Conservation (phyloP, 179 eudicot species). For the Patellifolia procumbens region DNA sequence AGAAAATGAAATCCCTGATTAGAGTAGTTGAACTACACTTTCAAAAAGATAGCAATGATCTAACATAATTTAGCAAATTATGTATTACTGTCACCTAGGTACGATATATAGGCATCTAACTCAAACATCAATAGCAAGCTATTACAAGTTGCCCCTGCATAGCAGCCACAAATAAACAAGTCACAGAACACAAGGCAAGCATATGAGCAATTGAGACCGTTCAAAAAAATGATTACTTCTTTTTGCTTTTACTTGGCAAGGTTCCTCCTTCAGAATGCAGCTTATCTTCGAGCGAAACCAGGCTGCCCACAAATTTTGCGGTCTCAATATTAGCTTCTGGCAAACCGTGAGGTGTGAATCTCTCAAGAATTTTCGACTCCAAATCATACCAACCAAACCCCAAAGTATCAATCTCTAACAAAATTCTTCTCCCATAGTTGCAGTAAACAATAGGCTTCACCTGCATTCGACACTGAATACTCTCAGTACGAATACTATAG, state of each 20-base stretch:
- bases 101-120: neutral
- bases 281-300: constrained; percentile 14
- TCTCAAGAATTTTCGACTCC: neutral
- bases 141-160: neutral
- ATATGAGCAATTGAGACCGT: too few relatives aligned
- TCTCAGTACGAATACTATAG: neutral
- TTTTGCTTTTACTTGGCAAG: neutral
- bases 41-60: neutral
- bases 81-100: neutral
- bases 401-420: neutral
- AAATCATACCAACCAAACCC: constrained; percentile 19
- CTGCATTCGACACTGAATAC: neutral
- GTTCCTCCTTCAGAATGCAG: neutral
- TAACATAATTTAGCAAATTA: neutral
- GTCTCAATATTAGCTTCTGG: neutral
- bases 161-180: neutral
- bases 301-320: constrained; percentile 1
- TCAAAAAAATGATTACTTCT: neutral
- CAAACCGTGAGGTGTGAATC: constrained; percentile 4
- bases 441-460: constrained; percentile 12
- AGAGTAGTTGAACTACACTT: neutral
- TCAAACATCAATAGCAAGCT: neutral
- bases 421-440: constrained; percentile 10
- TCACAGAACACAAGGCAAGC: neutral
- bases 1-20: too few relatives aligned